A percentile compares a stretch with the other conserved stretches of the same genome.
Evolutionary conservation across 225 moss, liverwort and hornwort species (phyloP).

Genomic region (Polytrichum formosum): DNA sequence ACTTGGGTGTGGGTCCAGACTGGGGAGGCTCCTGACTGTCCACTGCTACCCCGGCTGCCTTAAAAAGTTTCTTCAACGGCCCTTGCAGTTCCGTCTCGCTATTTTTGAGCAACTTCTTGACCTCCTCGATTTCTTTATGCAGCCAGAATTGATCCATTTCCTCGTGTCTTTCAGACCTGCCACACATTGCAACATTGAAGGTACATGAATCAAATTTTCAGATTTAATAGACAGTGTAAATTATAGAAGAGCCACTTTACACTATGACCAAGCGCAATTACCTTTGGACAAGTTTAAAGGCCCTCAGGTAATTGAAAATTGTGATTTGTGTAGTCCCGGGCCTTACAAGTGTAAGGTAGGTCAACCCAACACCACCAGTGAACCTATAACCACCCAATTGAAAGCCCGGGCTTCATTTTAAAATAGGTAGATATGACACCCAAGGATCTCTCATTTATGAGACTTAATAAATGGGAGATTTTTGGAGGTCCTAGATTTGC

Average conservation of each 20-base stretch:
- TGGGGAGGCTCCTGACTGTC: background rate
- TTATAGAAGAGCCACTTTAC: too few species aligned
- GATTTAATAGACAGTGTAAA: background rate
- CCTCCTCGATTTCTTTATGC: background rate
- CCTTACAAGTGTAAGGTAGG: too few species aligned
- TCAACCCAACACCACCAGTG: too few species aligned
- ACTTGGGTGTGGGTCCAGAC: background rate
- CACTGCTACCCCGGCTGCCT: background rate
- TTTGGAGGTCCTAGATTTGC: too few species aligned
- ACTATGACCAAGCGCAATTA: too few species aligned
- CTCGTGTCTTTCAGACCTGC: slow-evolving; percentile 2
- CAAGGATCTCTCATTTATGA: background rate
- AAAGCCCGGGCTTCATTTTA: background rate
- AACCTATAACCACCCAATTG: background rate
- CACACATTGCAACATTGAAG: background rate
- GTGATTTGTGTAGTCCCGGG: too few species aligned
- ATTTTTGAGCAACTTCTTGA: background rate
- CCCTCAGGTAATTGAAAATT: too few species aligned
- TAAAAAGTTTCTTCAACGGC: slow-evolving; percentile 11
- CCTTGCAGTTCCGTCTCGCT: slow-evolving; percentile 1
- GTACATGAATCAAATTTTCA: background rate
- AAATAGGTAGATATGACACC: background rate
- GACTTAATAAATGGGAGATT: too few species aligned
- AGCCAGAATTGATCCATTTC: slow-evolving; percentile 13
- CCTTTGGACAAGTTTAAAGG: too few species aligned